Conservation (phyloP, 495 filamentous ascomycete genomes). For the Aspergillus coremiiformis region DNA sequence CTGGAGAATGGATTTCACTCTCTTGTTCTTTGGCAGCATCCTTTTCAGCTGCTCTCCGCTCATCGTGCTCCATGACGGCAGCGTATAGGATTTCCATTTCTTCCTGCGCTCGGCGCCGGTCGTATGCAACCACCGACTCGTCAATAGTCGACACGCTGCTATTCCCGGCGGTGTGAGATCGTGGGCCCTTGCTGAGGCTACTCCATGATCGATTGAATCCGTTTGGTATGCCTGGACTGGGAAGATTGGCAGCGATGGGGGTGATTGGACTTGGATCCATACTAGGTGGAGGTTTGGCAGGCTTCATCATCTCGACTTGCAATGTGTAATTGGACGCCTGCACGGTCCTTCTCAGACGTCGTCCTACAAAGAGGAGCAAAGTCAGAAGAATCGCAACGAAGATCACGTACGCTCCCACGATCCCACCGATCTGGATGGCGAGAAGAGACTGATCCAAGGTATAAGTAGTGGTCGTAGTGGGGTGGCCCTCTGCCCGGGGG, state of each 20-base stretch:
- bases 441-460: slow-evolving; percentile 50
- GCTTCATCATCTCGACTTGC: slow-evolving; percentile 58
- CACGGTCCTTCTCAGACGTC: slow-evolving; percentile 49
- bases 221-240: slow-evolving; percentile 33
- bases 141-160: slow-evolving; percentile 60
- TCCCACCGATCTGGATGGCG: slow-evolving; percentile 67
- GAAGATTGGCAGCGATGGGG: slow-evolving; percentile 31
- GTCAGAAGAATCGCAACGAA: slow-evolving; percentile 60
- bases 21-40: slow-evolving; percentile 19
- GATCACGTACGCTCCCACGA: slow-evolving; percentile 71
- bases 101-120: slow-evolving; percentile 62
- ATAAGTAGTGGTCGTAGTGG: slow-evolving; percentile 5
- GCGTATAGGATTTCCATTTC: slow-evolving; percentile 87
- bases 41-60: slow-evolving; percentile 47
- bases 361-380: slow-evolving; percentile 57
- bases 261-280: slow-evolving; percentile 43
- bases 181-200: slow-evolving; percentile 28
- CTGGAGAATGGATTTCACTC: slow-evolving; percentile 26
- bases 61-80: slow-evolving; percentile 84
- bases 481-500: slow-evolving; percentile 8
- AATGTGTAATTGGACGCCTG: slow-evolving; percentile 44
- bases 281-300: slow-evolving; percentile 42
- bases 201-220: slow-evolving; percentile 37
- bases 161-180: slow-evolving; percentile 34
- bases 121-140: slow-evolving; percentile 61